Conservation (phyloP, 192 early-diverging fungal species). For the Backusella morwellensis region DNA sequence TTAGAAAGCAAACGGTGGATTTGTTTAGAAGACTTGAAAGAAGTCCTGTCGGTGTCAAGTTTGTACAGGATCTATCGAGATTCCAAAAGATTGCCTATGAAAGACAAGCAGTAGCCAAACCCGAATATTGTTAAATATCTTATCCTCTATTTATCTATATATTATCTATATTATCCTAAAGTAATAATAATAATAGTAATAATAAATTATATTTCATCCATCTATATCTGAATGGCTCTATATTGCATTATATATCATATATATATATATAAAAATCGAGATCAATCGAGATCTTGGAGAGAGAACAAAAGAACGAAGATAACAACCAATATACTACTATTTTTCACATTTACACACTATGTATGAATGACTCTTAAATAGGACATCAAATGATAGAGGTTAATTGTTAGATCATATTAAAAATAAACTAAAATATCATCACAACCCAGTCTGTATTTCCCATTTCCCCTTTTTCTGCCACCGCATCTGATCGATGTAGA, state of each 20-base stretch:
- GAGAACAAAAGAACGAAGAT: too few species aligned
- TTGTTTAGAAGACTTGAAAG: constrained; percentile 70
- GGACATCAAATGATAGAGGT: background rate
- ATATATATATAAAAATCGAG: too few species aligned
- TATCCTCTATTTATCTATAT: background rate
- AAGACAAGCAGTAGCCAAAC: constrained; percentile 5
- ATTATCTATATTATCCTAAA: background rate
- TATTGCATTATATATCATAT: too few species aligned
- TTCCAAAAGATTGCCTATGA: constrained; percentile 47
- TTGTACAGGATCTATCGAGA: constrained; percentile 37
- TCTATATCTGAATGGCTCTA: too few species aligned
- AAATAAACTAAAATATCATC: background rate
- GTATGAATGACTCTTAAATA: background rate
- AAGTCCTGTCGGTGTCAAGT: constrained; percentile 55
- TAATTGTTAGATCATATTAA: background rate
- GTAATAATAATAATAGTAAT: too few species aligned
- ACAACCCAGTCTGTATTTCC: background rate
- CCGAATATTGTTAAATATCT: background rate
- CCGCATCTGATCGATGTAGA: background rate
- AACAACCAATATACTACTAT: too few species aligned
- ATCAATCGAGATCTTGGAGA: too few species aligned
- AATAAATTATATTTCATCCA: too few species aligned
- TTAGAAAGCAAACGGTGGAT: constrained; percentile 67
- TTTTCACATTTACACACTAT: too few species aligned
- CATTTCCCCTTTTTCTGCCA: background rate